These are phyloP conservation scores for Aphanomyces astaci DNA, from an alignment of 352 stramenopile species.

Conservation along the genomic window DNA sequence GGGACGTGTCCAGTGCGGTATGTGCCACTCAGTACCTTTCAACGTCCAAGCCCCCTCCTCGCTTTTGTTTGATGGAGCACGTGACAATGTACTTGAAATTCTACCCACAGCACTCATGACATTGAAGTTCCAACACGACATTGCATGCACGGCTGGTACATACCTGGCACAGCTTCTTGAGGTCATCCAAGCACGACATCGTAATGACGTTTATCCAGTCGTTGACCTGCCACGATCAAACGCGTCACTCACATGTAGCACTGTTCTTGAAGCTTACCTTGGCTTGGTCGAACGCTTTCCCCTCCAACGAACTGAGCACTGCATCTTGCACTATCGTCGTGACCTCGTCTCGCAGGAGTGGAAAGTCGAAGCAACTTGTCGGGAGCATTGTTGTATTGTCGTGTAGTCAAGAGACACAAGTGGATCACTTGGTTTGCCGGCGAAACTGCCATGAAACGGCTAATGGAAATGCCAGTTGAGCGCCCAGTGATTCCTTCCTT, in stretches of 20 bases:
- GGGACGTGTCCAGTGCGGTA: too few relatives aligned
- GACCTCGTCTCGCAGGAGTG: conserved; percentile 62
- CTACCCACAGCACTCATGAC: too few relatives aligned
- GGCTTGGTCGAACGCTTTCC: conserved; percentile 66
- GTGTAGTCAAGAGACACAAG: too few relatives aligned
- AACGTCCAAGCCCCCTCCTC: conserved; percentile 53
- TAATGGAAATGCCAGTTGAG: too few relatives aligned
- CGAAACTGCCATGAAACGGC: too few relatives aligned
- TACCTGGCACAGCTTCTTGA: conserved; percentile 54
- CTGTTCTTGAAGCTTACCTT: conserved; percentile 44
- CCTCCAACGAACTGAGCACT: conserved; percentile 59
- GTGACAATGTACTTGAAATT: conserved; percentile 83
- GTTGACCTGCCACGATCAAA: conserved; percentile 34
- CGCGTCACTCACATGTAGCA: too few relatives aligned
- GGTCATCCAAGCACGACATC: conserved; percentile 53
- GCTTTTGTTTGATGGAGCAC: conserved; percentile 57
- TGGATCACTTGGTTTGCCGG: too few relatives aligned
- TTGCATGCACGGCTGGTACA: not conserved
- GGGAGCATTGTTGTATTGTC: not conserved
- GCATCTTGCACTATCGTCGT: conserved; percentile 65
- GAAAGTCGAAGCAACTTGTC: conserved; percentile 55
- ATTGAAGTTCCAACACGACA: not conserved
- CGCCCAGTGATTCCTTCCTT: too few relatives aligned
- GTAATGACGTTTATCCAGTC: conserved; percentile 67
- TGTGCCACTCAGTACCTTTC: too few relatives aligned